Conservation (phyloP, 2,329 filamentous ascomycete genomes). For the Fusarium buharicum region DNA sequence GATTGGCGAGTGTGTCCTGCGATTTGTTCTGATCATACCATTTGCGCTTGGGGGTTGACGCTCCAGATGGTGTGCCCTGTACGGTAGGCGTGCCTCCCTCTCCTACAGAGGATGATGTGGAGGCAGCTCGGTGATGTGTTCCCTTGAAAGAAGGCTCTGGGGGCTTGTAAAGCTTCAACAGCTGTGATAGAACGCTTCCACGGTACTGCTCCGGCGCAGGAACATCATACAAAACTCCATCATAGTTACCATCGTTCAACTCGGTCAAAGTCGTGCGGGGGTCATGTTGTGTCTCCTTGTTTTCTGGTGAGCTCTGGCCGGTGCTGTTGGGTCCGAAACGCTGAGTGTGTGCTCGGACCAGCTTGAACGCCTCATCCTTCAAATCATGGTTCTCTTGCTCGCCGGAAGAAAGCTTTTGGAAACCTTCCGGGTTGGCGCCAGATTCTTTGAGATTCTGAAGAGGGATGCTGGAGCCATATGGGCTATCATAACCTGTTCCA, state of each 20-base stretch:
- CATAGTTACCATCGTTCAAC: conserved; percentile 53
- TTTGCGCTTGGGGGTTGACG: conserved; percentile 57
- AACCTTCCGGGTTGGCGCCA: conserved; percentile 25
- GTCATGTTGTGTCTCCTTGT: conserved; percentile 25
- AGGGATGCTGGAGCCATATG: conserved; percentile 45
- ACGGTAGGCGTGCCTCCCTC: conserved; percentile 50
- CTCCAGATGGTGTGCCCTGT: conserved; percentile 51
- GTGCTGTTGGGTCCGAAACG: conserved; percentile 32
- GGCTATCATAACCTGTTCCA: conserved; percentile 44
- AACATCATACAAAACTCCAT: conserved; percentile 54
- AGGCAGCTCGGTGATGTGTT: conserved; percentile 41
- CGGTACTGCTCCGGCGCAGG: conserved; percentile 56
- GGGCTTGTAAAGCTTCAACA: conserved; percentile 59
- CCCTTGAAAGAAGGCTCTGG: conserved; percentile 42
- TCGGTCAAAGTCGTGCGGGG: conserved; percentile 46
- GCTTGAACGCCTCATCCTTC: conserved; percentile 53
- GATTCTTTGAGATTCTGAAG: conserved; percentile 47
- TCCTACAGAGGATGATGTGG: conserved; percentile 44
- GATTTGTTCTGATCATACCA: conserved; percentile 62
- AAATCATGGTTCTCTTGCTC: conserved; percentile 23
- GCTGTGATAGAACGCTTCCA: conserved; percentile 58
- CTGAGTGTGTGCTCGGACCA: conserved; percentile 57
- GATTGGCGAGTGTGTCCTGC: conserved; percentile 58
- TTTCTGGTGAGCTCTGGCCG: conserved; percentile 11
- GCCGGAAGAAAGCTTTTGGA: conserved; percentile 26